These are phyloP conservation scores for Taxawa tesnikishii DNA, from an alignment of 2,329 filamentous ascomycete genomes.

Conservation along the genomic window DNA sequence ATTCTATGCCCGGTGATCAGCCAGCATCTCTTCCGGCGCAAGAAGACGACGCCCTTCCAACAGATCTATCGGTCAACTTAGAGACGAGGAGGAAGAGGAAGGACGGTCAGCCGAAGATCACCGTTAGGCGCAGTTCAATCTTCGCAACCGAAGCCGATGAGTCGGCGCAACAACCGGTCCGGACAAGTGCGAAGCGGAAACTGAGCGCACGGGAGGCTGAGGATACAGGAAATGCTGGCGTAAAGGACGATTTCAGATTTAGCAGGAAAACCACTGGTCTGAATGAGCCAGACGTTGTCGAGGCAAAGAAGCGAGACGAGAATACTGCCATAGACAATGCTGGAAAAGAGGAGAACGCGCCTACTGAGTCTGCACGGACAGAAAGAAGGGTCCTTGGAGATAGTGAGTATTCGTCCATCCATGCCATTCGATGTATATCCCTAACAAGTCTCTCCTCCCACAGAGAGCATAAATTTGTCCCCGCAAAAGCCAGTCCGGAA, in stretches of 20 bases:
- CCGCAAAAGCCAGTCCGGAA: constrained; percentile 12
- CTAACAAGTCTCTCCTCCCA: neutral
- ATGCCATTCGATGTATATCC: neutral
- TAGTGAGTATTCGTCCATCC: constrained; percentile 20
- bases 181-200: constrained; percentile 45
- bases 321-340: constrained; percentile 14
- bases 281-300: neutral
- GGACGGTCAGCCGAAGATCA: constrained; percentile 35
- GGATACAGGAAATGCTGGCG: constrained; percentile 18
- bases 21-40: neutral
- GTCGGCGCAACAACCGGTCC: constrained; percentile 19
- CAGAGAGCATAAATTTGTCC: constrained; percentile 23
- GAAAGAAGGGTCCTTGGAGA: constrained; percentile 29
- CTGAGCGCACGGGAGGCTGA: constrained; percentile 41
- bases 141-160: constrained; percentile 25
- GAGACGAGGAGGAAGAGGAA: constrained; percentile 41
- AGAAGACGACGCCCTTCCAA: constrained; percentile 18
- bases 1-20: constrained; percentile 2
- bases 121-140: constrained; percentile 27
- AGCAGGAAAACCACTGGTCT: constrained; percentile 21
- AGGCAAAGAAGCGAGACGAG: constrained; percentile 5
- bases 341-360: constrained; percentile 1
- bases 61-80: constrained; percentile 31
- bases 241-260: constrained; percentile 33
- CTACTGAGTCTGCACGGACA: constrained; percentile 6